These are phyloP conservation scores for Nematocida minor DNA, from an alignment of 371 early-diverging fungal genomes.

Conservation along the genomic window DNA sequence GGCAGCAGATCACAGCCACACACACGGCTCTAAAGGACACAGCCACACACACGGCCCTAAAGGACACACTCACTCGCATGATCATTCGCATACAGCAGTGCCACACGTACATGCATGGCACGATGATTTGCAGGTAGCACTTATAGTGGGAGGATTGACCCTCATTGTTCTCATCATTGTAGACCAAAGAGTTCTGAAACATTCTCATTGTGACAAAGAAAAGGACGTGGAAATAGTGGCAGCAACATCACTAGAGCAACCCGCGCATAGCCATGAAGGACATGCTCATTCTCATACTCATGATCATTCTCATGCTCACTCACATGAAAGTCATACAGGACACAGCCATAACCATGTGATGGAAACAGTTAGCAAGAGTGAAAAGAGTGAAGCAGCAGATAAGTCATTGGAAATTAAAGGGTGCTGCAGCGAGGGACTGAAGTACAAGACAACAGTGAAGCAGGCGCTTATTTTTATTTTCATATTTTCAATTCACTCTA, in stretches of 20 bases:
- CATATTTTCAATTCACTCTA: constrained; percentile 49
- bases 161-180: constrained; percentile 58
- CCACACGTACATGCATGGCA: background rate
- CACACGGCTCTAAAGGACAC: background rate
- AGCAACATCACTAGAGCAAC: background rate
- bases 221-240: background rate
- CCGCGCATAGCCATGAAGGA: too few relatives aligned
- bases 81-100: background rate
- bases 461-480: constrained; percentile 53
- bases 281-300: background rate
- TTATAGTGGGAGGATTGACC: constrained; percentile 55
- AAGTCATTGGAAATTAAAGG: constrained; percentile 4
- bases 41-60: constrained; percentile 18
- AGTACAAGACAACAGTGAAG: constrained; percentile 37
- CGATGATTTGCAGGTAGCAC: constrained; percentile 24
- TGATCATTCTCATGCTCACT: background rate
- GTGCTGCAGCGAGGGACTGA: constrained; percentile 49
- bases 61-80: constrained; percentile 4
- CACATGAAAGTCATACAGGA: background rate
- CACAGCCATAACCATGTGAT: background rate
- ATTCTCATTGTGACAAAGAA: constrained; percentile 60
- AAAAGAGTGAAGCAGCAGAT: background rate
- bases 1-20: background rate
- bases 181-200: constrained; percentile 59
- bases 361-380: background rate